phyloP scores from a whole-genome alignment of 148 eudicot species.

The Linanthus parryae region DNA sequence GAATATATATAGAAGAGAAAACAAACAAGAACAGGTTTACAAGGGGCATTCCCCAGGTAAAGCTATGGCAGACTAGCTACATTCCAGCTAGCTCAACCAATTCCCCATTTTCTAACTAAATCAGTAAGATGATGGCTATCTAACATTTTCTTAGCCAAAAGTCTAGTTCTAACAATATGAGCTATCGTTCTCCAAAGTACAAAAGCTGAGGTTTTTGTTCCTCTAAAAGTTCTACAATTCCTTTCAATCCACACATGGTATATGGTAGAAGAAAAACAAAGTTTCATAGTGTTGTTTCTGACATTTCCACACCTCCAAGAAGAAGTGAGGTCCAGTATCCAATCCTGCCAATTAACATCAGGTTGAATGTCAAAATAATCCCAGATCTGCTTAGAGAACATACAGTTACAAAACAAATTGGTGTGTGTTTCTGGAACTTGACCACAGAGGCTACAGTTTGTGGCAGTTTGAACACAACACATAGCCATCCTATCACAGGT shows the following conservation, averaged over 20 bases:
- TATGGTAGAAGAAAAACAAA: neutral
- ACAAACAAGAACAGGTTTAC: too few relatives aligned
- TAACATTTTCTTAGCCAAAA: too few relatives aligned
- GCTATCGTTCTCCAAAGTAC: too few relatives aligned
- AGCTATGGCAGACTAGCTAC: too few relatives aligned
- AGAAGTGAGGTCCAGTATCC: neutral
- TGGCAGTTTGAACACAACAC: neutral
- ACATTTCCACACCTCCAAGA: neutral
- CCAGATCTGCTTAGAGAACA: neutral
- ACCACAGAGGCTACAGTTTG: neutral
- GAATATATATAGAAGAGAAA: too few relatives aligned
- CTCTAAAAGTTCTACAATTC: neutral
- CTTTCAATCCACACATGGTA: neutral
- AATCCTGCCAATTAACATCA: neutral
- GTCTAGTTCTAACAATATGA: too few relatives aligned
- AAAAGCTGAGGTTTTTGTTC: too few relatives aligned
- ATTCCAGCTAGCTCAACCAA: too few relatives aligned
- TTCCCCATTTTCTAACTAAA: too few relatives aligned
- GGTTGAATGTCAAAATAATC: neutral
- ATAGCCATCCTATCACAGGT: neutral
- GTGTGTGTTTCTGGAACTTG: neutral
- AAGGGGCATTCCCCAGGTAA: too few relatives aligned
- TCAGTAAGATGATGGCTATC: too few relatives aligned
- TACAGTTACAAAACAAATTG: neutral
- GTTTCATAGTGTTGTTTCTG: neutral